phyloP scores from a whole-genome alignment of 2,329 filamentous ascomycete genomes.

The Didymella glomerata region DNA sequence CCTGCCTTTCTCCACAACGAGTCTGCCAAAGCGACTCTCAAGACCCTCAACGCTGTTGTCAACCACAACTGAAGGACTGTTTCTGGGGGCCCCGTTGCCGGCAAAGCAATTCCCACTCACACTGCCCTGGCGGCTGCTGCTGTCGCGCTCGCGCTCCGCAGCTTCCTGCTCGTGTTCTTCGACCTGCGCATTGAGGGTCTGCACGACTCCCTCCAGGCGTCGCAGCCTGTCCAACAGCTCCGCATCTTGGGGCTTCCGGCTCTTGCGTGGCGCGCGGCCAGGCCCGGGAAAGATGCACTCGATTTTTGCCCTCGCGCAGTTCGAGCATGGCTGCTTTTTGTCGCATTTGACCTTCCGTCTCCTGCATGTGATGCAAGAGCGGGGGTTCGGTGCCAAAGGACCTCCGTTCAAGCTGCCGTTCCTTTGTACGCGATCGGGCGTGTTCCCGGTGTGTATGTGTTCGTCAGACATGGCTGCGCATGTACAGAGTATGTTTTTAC shows the following conservation, averaged over 20 bases:
- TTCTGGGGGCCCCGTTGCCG: background rate
- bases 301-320: slow-evolving; percentile 74
- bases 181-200: slow-evolving; percentile 60
- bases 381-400: slow-evolving; percentile 32
- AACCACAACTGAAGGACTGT: slow-evolving; percentile 32
- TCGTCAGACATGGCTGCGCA: slow-evolving; percentile 38
- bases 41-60: slow-evolving; percentile 49
- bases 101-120: slow-evolving; percentile 16
- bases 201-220: slow-evolving; percentile 78
- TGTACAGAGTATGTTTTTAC: background rate
- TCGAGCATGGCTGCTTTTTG: slow-evolving; percentile 78
- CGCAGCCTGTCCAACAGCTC: slow-evolving; percentile 76
- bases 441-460: slow-evolving; percentile 26
- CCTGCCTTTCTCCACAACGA: slow-evolving; percentile 75
- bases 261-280: slow-evolving; percentile 74
- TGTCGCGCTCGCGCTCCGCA: slow-evolving; percentile 36
- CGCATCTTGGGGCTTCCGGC: slow-evolving; percentile 72
- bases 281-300: slow-evolving; percentile 79
- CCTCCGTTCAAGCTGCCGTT: slow-evolving; percentile 30
- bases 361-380: slow-evolving; percentile 50
- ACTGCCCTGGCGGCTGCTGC: slow-evolving; percentile 21
- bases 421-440: slow-evolving; percentile 33
- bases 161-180: slow-evolving; percentile 49
- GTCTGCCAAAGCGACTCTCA: slow-evolving; percentile 68
- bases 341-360: slow-evolving; percentile 77